Conservation (phyloP, 257 asterid species). For the Coffea canephora region DNA sequence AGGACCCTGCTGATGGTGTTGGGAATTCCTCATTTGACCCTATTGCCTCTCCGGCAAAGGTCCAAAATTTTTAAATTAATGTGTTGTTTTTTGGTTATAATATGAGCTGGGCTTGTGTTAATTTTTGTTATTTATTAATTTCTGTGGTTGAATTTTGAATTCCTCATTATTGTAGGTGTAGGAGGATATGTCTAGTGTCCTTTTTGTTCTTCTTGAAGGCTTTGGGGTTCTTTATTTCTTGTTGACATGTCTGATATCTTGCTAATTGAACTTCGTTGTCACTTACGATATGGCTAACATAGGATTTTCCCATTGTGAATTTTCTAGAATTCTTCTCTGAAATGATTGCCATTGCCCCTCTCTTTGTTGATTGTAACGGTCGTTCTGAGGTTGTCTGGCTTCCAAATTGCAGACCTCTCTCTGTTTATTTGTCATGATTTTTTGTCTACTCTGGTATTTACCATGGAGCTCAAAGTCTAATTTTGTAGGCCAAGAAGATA, state of each 20-base stretch:
- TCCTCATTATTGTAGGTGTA: not conserved
- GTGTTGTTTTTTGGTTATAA: not conserved
- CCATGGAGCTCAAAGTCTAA: not conserved
- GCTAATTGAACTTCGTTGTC: constrained; percentile 2
- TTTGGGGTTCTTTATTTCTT: not conserved
- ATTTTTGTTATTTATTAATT: not conserved
- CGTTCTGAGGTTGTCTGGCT: not conserved
- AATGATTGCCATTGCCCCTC: not conserved
- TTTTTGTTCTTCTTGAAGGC: not conserved
- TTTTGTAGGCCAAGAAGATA: not conserved
- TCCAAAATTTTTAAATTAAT: constrained; percentile 9
- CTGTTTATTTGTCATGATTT: not conserved
- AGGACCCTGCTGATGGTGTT: constrained; percentile 42
- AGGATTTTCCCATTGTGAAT: not conserved
- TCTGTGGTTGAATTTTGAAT: not conserved
- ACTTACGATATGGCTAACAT: not conserved
- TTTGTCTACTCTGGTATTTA: not conserved
- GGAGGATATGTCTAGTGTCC: not conserved
- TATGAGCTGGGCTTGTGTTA: not conserved
- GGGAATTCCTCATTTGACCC: not conserved
- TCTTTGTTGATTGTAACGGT: not conserved
- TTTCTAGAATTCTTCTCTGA: too few relatives aligned
- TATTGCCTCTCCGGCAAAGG: constrained; percentile 42
- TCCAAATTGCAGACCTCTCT: not conserved
- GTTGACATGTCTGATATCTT: not conserved